Evolutionary conservation across 2,329 filamentous ascomycete species (phyloP), one percentile per base, ranked within the genome.

Genomic region (Davidsoniella eucalypti): DNA sequence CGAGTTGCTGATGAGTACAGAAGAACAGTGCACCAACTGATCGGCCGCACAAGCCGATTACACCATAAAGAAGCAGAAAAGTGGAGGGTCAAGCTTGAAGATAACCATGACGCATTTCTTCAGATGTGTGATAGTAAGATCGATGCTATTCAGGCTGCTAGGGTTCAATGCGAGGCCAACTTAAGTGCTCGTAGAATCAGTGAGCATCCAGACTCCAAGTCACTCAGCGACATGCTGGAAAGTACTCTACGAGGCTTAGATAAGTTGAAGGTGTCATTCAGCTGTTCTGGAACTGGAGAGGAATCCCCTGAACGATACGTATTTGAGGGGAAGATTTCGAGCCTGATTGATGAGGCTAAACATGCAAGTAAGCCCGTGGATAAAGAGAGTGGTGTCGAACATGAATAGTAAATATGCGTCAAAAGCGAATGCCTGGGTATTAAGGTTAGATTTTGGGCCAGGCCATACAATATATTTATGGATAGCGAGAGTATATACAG

Each of bases 1-100:
- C 37, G 37, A 12, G 48, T 53, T 5, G 43, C 44, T 8, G 33
- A 50, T 9, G 52, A 53, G n/a, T 53, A 50, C 29, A 39, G 37
- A 7, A 26, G 38, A 26, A 40, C 23, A 12, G 48, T 44, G 7
- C 16, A 23, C 4, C 38, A 44, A 14, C 39, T 53, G 1, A 41
- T 53, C 5, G 26, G 42, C 7, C 40, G 44, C 8, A 53, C 52
- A 3, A 41, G 49, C 36, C 38, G 40, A 3, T 8, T 50, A 2
- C 52, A 53, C 16, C 6, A 40, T 5, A 25, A 40, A 41, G 52
- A 53, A 41, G 33, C 44, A 14, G 39, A 41, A 6, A 43, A 44
- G 3, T 17, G 43, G 14, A 26, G 44, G 4, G 25, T 17, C 10
- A 36, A 36, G 2, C 40, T 53, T 2, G 52, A 53, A 43, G 29